Evolutionary conservation across 768 basidiomycete species (phyloP), one percentile per base, ranked within the genome.

Genomic region (Tulasnella sp.): DNA sequence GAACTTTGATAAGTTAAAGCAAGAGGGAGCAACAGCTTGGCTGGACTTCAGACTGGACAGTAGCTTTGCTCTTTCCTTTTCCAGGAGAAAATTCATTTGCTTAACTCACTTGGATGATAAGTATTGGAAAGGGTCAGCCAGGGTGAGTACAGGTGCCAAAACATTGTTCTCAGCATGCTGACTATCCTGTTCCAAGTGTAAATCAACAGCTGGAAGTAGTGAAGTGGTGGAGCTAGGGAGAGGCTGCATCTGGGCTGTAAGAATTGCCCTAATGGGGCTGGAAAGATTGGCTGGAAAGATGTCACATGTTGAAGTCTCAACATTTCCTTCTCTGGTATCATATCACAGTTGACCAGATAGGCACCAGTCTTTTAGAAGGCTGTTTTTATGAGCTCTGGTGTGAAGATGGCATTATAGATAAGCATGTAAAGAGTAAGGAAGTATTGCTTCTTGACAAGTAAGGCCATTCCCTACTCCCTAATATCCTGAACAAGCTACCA

Each of bases 281-380:
- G 49, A 9, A 21, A 50, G 49, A 29, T 50, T 19, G 9, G 49
- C 49, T 8, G 49, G 49, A 29, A 50, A 50, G 27, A 31, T 19
- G 34, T 23, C 34, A 29, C 27, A 50, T 23, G 29, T n/a, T 19
- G 49, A 11, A 8, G 49, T 36, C 12, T 50, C 49, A 15, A 19
- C 64, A 74, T 67, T 67, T 67, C 67, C 29, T 64, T 61, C 4
- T 43, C 42, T 4, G 69, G 64, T n/a, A 77, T 63, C 5, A 70
- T 64, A 34, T 61, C 49, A 8, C 63, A 68, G 58, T 74, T 64
- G 53, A 71, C 69, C 41, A 73, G 73, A 49, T 63, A 63, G 4
- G 74, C 62, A 3, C 74, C 73, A 23, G 73, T 75, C 49, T 65
- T 67, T 35, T 60, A 15, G 58, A 75, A 76, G 6, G 73, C 70